These are phyloP conservation scores for Kazachstania bromeliacearum DNA, from an alignment of 805 yeast species.

Conservation along the genomic window DNA sequence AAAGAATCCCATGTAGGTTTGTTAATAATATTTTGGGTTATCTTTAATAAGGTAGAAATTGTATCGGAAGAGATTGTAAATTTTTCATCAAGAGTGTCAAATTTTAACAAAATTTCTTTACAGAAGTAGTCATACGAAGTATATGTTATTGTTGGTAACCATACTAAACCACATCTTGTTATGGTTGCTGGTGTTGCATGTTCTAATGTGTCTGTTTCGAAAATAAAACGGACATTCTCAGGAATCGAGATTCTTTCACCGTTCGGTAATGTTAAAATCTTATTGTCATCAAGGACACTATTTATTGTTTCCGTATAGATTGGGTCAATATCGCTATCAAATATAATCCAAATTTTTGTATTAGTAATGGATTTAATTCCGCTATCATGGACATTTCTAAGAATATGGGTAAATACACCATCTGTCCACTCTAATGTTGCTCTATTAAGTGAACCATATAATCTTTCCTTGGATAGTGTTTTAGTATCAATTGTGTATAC, in stretches of 20 bases:
- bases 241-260: conserved; percentile 79
- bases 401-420: conserved; percentile 39
- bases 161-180: conserved; percentile 84
- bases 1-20: no score
- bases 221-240: conserved; percentile 50
- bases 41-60: no score
- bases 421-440: conserved; percentile 89
- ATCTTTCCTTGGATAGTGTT: conserved; percentile 50
- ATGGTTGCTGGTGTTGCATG: conserved; percentile 85
- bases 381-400: background rate
- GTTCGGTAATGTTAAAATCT: conserved; percentile 68
- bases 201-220: conserved; percentile 62
- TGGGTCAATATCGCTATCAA: conserved; percentile 92
- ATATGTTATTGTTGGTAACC: conserved; percentile 37
- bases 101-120: no score
- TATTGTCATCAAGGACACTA: conserved; percentile 85
- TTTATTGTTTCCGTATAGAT: conserved; percentile 87
- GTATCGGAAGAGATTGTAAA: background rate
- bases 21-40: no score
- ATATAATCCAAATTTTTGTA: conserved; percentile 60
- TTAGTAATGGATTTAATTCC: background rate
- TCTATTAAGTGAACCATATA: conserved; percentile 64
- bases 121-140: background rate
- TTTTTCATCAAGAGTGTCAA: background rate
- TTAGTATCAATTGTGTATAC: conserved; percentile 61